Percentiles rank a stretch among this genome's conserved stretches.
Conservation (phyloP, 1,284 basidiomycete species). For the Pulveroboletus ridleyi region DNA sequence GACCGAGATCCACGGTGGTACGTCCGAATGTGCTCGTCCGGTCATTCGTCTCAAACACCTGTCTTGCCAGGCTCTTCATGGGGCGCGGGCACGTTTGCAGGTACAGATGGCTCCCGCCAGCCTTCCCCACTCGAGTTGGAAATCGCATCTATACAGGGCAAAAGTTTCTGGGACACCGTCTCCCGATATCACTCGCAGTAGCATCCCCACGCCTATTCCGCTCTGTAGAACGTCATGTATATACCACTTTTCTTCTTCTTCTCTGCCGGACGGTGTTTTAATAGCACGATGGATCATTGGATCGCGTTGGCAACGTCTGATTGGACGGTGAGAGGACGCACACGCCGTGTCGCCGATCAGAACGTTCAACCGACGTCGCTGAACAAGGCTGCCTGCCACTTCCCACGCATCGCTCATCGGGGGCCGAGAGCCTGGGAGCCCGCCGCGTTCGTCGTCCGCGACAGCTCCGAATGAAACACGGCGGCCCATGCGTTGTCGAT, state of each 20-base stretch:
- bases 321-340: background rate
- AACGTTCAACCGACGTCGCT: no score
- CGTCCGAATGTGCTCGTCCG: constrained; percentile 30
- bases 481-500: no score
- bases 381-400: no score
- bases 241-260: background rate
- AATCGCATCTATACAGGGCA: constrained; percentile 72
- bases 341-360: no score
- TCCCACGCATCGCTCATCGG: no score
- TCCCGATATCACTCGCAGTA: constrained; percentile 42
- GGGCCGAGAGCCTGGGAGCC: no score
- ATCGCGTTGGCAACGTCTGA: background rate
- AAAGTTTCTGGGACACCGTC: constrained; percentile 59
- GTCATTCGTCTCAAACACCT: no score
- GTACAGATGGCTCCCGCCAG: constrained; percentile 65
- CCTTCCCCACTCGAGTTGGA: constrained; percentile 69
- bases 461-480: no score
- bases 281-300: no score
- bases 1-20: constrained; percentile 74
- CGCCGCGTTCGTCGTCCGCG: no score
- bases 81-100: constrained; percentile 78
- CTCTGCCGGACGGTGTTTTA: no score
- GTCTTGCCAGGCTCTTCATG: constrained; percentile 62
- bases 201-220: no score
- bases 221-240: constrained; percentile 1